phyloP scores from a whole-genome alignment of 2,329 filamentous ascomycete species.

The Septoria linicola region DNA sequence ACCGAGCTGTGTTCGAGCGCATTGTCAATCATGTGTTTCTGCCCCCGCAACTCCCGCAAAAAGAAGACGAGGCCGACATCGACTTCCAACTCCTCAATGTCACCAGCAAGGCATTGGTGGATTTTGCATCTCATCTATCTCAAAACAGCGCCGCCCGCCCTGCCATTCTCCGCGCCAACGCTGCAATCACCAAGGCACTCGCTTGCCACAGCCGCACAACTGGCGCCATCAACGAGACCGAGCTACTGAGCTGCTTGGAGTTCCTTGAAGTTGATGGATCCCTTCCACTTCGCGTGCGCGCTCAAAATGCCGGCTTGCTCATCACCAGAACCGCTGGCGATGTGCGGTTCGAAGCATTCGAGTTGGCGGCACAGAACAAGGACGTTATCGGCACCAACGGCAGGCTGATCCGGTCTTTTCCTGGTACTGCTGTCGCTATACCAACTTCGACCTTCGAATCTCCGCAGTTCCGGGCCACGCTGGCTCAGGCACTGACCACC shows the following conservation, averaged over 20 bases:
- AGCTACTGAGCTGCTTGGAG: conserved; percentile 1
- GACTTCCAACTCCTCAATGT: conserved; percentile 9
- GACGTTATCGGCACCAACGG: conserved; percentile 54
- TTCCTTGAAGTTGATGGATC: background rate
- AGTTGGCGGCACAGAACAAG: conserved; percentile 55
- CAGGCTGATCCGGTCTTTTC: conserved; percentile 61
- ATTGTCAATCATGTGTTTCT: conserved; percentile 46
- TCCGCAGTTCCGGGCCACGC: conserved; percentile 12
- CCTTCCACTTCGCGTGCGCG: conserved; percentile 14
- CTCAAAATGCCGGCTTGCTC: conserved; percentile 30
- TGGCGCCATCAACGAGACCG: conserved; percentile 5
- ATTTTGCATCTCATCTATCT: background rate
- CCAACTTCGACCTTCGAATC: conserved; percentile 33
- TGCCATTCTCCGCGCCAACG: background rate
- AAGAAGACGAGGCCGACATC: conserved; percentile 6
- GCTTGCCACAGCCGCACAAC: conserved; percentile 6
- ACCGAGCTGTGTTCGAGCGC: conserved; percentile 13
- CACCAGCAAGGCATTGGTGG: background rate
- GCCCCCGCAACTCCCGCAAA: conserved; percentile 36
- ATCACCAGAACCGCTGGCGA: conserved; percentile 26
- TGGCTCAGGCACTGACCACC: conserved; percentile 22
- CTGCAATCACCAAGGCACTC: background rate
- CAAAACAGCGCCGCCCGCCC: background rate
- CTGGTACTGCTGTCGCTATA: conserved; percentile 51
- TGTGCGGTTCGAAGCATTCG: conserved; percentile 60